Evolutionary conservation across 495 filamentous ascomycete genomes (phyloP).

Genomic region (Hypomontagnella submonticulosa): DNA sequence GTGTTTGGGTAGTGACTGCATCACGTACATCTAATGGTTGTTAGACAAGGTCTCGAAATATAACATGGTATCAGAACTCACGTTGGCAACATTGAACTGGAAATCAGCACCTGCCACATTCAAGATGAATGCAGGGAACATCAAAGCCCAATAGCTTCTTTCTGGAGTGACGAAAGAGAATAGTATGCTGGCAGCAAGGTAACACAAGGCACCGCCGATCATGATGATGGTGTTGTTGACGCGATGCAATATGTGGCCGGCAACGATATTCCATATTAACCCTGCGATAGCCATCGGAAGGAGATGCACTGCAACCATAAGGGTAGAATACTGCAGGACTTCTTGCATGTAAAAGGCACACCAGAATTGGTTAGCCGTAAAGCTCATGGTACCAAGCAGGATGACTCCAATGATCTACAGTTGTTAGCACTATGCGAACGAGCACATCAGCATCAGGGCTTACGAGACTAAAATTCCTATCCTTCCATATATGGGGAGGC

Average conservation of each 20-base stretch:
- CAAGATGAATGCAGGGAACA: slow-evolving; percentile 65
- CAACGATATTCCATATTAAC: slow-evolving; percentile 60
- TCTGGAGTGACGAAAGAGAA: slow-evolving; percentile 52
- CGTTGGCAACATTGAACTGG: slow-evolving; percentile 71
- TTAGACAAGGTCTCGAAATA: slow-evolving; percentile 16
- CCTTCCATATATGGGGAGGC: slow-evolving; percentile 66
- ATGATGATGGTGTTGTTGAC: slow-evolving; percentile 63
- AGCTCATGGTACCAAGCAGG: slow-evolving; percentile 65
- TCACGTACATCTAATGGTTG: slow-evolving; percentile 61
- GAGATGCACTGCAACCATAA: slow-evolving; percentile 65
- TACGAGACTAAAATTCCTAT: slow-evolving; percentile 64
- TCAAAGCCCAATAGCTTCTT: slow-evolving; percentile 67
- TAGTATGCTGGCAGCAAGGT: slow-evolving; percentile 57
- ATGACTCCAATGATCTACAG: slow-evolving; percentile 62
- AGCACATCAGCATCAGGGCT: slow-evolving; percentile 38
- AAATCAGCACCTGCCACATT: slow-evolving; percentile 67
- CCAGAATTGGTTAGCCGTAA: slow-evolving; percentile 64
- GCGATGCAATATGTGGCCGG: slow-evolving; percentile 60
- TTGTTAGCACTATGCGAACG: slow-evolving; percentile 30
- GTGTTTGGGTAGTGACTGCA: slow-evolving; percentile 63
- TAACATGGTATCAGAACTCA: slow-evolving; percentile 44
- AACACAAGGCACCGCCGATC: slow-evolving; percentile 57
- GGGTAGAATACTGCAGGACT: slow-evolving; percentile 57
- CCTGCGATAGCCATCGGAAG: slow-evolving; percentile 67
- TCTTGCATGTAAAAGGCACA: slow-evolving; percentile 67